phyloP scores from a whole-genome alignment of 805 yeast species.

The Yarrowia yakushimensis region DNA sequence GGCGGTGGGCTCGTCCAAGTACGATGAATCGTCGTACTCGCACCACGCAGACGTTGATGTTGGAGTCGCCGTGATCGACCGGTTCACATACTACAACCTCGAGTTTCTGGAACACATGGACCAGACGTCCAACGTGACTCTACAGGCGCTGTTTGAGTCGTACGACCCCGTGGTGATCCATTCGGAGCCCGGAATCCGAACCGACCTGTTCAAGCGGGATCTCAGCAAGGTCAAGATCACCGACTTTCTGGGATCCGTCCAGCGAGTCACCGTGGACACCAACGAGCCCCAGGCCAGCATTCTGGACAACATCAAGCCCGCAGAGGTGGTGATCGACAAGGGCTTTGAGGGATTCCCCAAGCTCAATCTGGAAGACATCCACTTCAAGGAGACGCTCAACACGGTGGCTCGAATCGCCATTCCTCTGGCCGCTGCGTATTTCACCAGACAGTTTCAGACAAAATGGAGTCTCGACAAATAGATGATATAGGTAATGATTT shows the following conservation, averaged over 20 bases:
- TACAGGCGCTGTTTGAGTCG: slow-evolving; percentile 79
- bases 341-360: slow-evolving; percentile 1
- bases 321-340: background rate
- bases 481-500: background rate
- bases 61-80: slow-evolving; percentile 96
- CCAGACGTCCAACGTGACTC: slow-evolving; percentile 66
- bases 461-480: background rate
- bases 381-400: background rate
- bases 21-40: slow-evolving; percentile 88
- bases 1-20: slow-evolving; percentile 85
- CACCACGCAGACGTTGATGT: slow-evolving; percentile 94
- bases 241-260: slow-evolving; percentile 92
- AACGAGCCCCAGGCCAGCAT: slow-evolving; percentile 28
- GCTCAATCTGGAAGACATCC: background rate
- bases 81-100: slow-evolving; percentile 88
- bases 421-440: slow-evolving; percentile 4
- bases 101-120: slow-evolving; percentile 82
- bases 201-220: slow-evolving; percentile 69
- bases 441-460: slow-evolving; percentile 6
- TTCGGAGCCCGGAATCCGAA: slow-evolving; percentile 88
- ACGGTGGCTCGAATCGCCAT: slow-evolving; percentile 4
- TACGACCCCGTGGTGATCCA: slow-evolving; percentile 83
- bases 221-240: slow-evolving; percentile 70
- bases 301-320: slow-evolving; percentile 4
- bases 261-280: slow-evolving; percentile 65